Conservation (phyloP, 495 filamentous ascomycete genomes). For the Bombardia bombarda region DNA sequence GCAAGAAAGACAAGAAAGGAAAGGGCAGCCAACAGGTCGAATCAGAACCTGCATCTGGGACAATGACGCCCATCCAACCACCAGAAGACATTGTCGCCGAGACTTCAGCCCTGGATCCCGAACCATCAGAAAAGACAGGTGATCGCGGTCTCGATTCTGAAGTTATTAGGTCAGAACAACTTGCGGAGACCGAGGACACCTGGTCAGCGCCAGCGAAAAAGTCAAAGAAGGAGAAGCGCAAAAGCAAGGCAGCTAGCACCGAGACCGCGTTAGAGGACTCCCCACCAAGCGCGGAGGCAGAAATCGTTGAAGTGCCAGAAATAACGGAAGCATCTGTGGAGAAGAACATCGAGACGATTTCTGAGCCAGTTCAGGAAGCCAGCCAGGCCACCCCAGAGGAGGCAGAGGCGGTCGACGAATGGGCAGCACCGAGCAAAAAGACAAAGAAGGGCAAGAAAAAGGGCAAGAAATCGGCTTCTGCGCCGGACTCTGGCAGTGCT, state of each 20-base stretch:
- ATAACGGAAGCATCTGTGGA: not conserved
- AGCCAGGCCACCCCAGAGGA: not conserved
- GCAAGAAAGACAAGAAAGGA: constrained; percentile 11
- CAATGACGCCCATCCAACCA: constrained; percentile 8
- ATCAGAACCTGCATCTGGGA: constrained; percentile 13
- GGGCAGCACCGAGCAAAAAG: constrained; percentile 20
- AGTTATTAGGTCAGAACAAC: not conserved
- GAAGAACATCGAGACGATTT: not conserved
- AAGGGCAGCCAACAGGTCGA: constrained; percentile 16
- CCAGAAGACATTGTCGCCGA: not conserved
- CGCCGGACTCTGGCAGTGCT: constrained; percentile 12
- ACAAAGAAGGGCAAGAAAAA: constrained; percentile 20
- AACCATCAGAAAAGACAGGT: not conserved
- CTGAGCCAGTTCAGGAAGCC: constrained; percentile 3
- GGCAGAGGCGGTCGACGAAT: constrained; percentile 10
- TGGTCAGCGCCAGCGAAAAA: not conserved
- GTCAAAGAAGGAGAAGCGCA: not conserved
- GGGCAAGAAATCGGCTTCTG: constrained; percentile 8
- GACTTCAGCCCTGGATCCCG: not conserved
- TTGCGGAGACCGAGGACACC: not conserved
- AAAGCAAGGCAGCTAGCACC: constrained; percentile 8
- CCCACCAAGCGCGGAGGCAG: constrained; percentile 10
- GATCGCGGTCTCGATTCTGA: not conserved
- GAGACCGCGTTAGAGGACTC: constrained; percentile 11
- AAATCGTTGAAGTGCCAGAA: constrained; percentile 1